Evolutionary conservation across 2,329 filamentous ascomycete genomes (phyloP).

Genomic region (Lasiodiplodia hormozganensis): DNA sequence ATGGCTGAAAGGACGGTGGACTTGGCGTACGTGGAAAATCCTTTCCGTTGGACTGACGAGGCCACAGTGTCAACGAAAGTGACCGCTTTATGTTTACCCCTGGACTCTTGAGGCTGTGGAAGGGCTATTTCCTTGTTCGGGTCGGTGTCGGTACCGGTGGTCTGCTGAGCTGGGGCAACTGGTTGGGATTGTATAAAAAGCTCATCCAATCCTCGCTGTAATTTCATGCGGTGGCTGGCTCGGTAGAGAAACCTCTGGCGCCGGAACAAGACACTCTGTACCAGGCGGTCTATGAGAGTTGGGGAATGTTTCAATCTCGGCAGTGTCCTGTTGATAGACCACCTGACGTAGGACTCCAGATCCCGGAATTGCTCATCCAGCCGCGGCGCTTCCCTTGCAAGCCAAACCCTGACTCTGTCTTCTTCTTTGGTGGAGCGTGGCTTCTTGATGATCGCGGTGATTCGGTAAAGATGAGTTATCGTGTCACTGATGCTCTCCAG

Average conservation of each 20-base stretch:
- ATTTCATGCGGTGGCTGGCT: background rate
- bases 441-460: background rate
- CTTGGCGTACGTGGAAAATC: background rate
- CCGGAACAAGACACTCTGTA: background rate
- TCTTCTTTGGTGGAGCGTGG: background rate
- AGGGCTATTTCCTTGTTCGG: no score
- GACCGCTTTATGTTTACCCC: background rate
- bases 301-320: background rate
- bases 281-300: background rate
- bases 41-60: background rate
- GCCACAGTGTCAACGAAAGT: background rate
- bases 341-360: background rate
- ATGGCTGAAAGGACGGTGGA: background rate
- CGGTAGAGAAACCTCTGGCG: background rate
- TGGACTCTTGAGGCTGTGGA: background rate
- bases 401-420: background rate
- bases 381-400: background rate
- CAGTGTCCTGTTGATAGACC: background rate
- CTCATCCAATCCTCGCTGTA: background rate
- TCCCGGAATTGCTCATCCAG: background rate
- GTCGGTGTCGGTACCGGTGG: background rate
- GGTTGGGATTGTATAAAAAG: background rate
- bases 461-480: conserved; percentile 1
- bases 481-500: background rate
- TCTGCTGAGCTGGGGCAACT: background rate